Base-by-base conservation (phyloP, 2,329 filamentous ascomycete species). In the Colletotrichum liaoningense region DNA sequence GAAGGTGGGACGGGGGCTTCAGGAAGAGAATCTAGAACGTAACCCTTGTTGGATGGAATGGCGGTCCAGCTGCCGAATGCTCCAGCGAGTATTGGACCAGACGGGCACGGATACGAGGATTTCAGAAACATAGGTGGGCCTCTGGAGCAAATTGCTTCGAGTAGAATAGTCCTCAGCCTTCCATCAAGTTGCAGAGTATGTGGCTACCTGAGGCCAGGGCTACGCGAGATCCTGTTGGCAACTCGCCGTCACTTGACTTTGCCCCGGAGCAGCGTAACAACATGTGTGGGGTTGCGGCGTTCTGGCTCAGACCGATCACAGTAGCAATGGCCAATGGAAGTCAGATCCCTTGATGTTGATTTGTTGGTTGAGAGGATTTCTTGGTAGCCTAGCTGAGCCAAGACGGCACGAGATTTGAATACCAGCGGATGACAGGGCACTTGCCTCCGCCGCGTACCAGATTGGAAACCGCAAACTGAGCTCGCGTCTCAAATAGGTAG, bases 21-120 rank as follows among this genome's bases (percentile, higher is more conserved):
- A 24, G 35, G 2, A 49, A 14, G n/a, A 14, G 16, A 22, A 52
- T 28, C 5, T 26, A 28, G 28, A 35, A 28, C n/a, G 52, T 26
- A 2, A 5, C 9, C 46, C 52, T 30, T 24, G 42, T 54, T 28
- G 28, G 14, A 28, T 74, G 72, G 68, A 72, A 74, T 24, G 19
- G 58, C 72, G 72, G 63, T 59, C 72, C 68, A 71, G 49, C 49
- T 59, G 38, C 72, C 58, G 63, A 72, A 63, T 52, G 38, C 63
- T 42, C 57, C 49, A 63, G 59, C 46, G n/a, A 28, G 16, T 14
- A n/a, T n/a, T 22, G 42, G 19, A 9, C 8, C 42, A 8, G 4
- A 9, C 19, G 8, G 16, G 42, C 7, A 8, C 9, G 19, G 42
- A 22, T 22, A n/a, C 19, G 19, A 49, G 42, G n/a, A n/a, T 49